Conservation (phyloP, 371 early-diverging fungal genomes). For the Paraphysoderma sedebokerense region DNA sequence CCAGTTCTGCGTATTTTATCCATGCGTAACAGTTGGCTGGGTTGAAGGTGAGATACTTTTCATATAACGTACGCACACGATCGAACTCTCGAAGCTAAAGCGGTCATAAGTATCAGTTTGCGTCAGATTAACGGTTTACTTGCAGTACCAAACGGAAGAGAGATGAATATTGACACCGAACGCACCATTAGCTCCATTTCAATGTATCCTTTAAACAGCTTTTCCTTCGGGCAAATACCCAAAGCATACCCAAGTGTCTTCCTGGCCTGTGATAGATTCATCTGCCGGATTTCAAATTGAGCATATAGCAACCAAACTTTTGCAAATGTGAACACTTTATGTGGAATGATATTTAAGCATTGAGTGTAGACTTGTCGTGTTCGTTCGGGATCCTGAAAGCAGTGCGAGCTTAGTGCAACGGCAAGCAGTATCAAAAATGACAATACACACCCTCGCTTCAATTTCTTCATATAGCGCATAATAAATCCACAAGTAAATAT, state of each 20-base stretch:
- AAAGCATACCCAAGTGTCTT: slow-evolving; percentile 68
- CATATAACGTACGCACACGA: slow-evolving; percentile 73
- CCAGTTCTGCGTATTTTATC: slow-evolving; percentile 88
- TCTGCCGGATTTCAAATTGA: slow-evolving; percentile 71
- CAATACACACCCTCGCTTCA: slow-evolving; percentile 38
- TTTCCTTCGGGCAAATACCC: slow-evolving; percentile 62
- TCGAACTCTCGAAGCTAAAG: slow-evolving; percentile 73
- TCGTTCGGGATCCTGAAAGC: slow-evolving; percentile 50
- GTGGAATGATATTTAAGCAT: slow-evolving; percentile 76
- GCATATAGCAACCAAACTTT: slow-evolving; percentile 91
- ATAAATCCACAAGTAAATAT: slow-evolving; percentile 95
- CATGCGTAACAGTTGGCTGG: slow-evolving; percentile 75
- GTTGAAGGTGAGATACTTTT: slow-evolving; percentile 70
- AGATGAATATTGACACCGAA: background rate
- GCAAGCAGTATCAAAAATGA: background rate
- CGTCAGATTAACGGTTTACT: background rate
- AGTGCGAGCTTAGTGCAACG: background rate
- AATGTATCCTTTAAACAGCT: slow-evolving; percentile 87
- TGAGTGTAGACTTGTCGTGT: slow-evolving; percentile 70
- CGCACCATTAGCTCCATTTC: slow-evolving; percentile 69
- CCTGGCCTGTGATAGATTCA: slow-evolving; percentile 57
- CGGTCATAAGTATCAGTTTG: background rate
- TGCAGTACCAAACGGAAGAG: background rate
- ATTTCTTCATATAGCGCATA: slow-evolving; percentile 92
- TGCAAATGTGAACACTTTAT: slow-evolving; percentile 84